Evolutionary conservation across 768 basidiomycete genomes (phyloP), one percentile per base, ranked within the genome.

Genomic region (Panus rudis): DNA sequence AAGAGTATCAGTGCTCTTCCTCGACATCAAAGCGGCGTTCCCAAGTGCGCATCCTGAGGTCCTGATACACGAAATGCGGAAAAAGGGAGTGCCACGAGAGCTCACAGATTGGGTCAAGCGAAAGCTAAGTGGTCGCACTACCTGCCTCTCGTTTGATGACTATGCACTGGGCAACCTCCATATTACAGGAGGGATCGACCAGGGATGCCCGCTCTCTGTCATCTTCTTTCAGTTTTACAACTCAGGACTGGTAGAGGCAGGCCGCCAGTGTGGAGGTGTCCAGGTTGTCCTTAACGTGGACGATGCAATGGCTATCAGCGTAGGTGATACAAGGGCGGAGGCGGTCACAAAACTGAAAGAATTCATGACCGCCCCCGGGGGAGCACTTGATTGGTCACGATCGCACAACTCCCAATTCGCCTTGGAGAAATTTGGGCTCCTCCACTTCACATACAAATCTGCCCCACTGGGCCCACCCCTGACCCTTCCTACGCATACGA

Each of bases 21-120:
- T 63, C 3, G 57, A 48, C 12, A 56, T 73, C 23, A 64, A 70
- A 35, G 53, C 59, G 1, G 62, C 65, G 0, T 73, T 55, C 28
- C 53, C 53, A 2, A 52, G 46, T 13, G 48, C 46, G 2, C 24
- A 37, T 19, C 43, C 47, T 0, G 49, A 48, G 8, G 39, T 46
- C 2, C 47, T 55, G 12, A 35, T 49, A 22, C 46, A 55, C 43
- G 44, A 50, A 32, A 41, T 55, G 27, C 41, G 51, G 0, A 25
- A 23, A 33, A 23, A 41, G 3, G 46, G 54, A 4, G 34, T 55
- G 10, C 54, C 54, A 14, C 25, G 37, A n/a, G 37, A 51, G 13
- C 31, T 50, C 20, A 49, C 53, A 3, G 37, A 40, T 4, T 59
- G 52, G 51, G 33, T 56, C 7, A 25, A 32, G 14, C 34, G 37